A percentile compares a stretch with the other conserved stretches of the same genome.
phyloP scores from a whole-genome alignment of 225 moss, liverwort and hornwort species.

The Neckera pumila region DNA sequence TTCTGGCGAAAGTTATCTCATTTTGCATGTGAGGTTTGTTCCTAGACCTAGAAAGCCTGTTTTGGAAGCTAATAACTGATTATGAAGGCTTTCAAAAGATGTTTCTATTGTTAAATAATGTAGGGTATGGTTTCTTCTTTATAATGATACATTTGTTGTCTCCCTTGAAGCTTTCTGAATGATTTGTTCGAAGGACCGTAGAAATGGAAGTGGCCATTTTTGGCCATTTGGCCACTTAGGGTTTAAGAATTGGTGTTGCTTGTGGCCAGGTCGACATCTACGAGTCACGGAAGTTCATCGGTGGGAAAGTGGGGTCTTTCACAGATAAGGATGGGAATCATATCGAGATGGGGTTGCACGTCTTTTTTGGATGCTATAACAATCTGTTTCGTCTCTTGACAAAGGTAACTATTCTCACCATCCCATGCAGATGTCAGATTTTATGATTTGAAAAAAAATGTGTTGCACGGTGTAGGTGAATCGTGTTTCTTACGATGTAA shows the following conservation, averaged over 20 bases:
- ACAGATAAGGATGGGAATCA: constrained; percentile 79
- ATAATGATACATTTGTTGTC: not conserved
- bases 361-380: constrained; percentile 96
- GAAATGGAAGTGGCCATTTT: not conserved
- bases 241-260: not conserved
- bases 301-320: constrained; percentile 93
- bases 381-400: constrained; percentile 86
- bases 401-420: constrained; percentile 30
- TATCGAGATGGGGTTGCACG: constrained; percentile 96
- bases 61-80: not conserved
- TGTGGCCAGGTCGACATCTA: constrained; percentile 75
- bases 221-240: not conserved
- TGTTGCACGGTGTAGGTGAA: not conserved
- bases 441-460: no score
- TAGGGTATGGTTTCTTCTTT: not conserved
- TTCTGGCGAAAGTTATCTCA: not conserved
- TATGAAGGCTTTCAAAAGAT: not conserved
- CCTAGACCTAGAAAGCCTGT: not conserved
- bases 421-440: not conserved
- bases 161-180: not conserved
- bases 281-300: constrained; percentile 80
- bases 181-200: not conserved
- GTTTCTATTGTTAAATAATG: not conserved
- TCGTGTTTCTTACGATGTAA: not conserved
- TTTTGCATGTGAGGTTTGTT: not conserved